Conservation (phyloP, 1,284 basidiomycete genomes). For the Prillingera fragicola region DNA sequence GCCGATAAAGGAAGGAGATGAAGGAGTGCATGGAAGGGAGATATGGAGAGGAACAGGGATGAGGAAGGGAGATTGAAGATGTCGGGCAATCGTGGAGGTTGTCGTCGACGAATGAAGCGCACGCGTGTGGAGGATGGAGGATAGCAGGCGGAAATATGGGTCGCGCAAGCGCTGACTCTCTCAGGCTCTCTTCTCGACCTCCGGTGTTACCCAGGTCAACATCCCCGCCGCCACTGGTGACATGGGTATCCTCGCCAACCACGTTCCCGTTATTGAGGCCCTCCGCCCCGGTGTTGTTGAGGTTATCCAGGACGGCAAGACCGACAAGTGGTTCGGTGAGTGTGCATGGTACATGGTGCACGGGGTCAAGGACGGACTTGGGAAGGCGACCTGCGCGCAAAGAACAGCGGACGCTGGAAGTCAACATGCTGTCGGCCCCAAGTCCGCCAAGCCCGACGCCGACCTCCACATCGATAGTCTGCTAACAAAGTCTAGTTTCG, state of each 20-base stretch:
- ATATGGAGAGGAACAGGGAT: background rate
- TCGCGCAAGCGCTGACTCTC: constrained; percentile 4
- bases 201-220: constrained; percentile 90
- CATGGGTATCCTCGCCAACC: constrained; percentile 97
- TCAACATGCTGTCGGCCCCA: background rate
- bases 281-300: constrained; percentile 88
- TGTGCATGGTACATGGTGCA: constrained; percentile 15
- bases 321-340: constrained; percentile 93
- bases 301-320: constrained; percentile 71
- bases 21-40: background rate
- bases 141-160: background rate
- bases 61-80: no score
- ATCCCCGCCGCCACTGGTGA: constrained; percentile 88
- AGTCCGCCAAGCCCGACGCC: no score
- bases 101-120: no score
- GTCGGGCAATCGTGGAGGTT: no score
- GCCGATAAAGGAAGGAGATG: background rate
- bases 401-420: background rate
- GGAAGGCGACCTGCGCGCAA: background rate
- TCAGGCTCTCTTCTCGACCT: constrained; percentile 77
- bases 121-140: background rate
- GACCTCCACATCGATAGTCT: background rate
- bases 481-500: constrained; percentile 62
- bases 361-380: background rate
- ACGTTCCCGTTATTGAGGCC: constrained; percentile 88